These are phyloP conservation scores for Russula virescens DNA, from an alignment of 768 basidiomycete species.

Conservation along the genomic window DNA sequence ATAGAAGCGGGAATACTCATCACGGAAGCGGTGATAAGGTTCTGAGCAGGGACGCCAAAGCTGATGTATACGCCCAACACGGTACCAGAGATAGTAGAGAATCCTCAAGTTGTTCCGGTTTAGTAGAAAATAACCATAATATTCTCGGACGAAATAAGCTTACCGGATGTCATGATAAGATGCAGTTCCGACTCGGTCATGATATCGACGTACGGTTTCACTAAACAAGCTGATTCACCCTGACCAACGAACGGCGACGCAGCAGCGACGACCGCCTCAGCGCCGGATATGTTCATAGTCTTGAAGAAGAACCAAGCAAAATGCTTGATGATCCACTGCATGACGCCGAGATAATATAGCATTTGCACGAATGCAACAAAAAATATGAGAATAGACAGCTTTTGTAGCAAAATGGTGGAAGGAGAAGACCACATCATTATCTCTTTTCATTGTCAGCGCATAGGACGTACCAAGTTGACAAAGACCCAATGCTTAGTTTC, in stretches of 20 bases:
- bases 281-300: slow-evolving; percentile 83
- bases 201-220: slow-evolving; percentile 74
- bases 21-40: slow-evolving; percentile 80
- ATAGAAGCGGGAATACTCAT: slow-evolving; percentile 98
- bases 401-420: no score
- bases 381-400: slow-evolving; percentile 82
- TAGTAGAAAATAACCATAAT: background rate
- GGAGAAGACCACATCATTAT: background rate
- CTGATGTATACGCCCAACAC: slow-evolving; percentile 80
- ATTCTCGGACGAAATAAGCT: slow-evolving; percentile 16
- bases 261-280: slow-evolving; percentile 88
- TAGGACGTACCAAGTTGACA: slow-evolving; percentile 57
- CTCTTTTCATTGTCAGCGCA: background rate
- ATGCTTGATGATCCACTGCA: slow-evolving; percentile 89
- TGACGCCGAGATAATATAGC: slow-evolving; percentile 85
- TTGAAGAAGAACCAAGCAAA: slow-evolving; percentile 97
- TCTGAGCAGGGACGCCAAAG: slow-evolving; percentile 72
- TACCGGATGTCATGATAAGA: slow-evolving; percentile 81
- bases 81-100: slow-evolving; percentile 89
- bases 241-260: slow-evolving; percentile 91
- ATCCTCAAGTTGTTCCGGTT: slow-evolving; percentile 36
- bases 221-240: slow-evolving; percentile 83
- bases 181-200: slow-evolving; percentile 86
- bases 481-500: slow-evolving; percentile 72
- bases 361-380: slow-evolving; percentile 92